These are phyloP conservation scores for Exophiala phaeomuriformis DNA, from an alignment of 2,329 filamentous ascomycete genomes.

Conservation along the genomic window DNA sequence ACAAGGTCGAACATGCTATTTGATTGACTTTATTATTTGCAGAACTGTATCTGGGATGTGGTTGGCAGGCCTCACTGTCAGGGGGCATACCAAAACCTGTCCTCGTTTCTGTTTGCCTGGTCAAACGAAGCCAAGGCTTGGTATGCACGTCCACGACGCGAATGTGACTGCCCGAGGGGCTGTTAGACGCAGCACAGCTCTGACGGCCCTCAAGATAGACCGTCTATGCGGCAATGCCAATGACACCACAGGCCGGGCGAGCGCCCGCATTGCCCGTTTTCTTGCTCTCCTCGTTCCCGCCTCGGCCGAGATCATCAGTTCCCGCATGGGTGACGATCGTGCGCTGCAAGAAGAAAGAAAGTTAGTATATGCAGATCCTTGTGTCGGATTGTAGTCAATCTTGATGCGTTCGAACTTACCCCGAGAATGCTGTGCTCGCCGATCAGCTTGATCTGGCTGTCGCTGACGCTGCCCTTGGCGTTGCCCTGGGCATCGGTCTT, in stretches of 20 bases:
- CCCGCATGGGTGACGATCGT: conserved; percentile 91
- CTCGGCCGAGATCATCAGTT: conserved; percentile 94
- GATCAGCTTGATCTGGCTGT: conserved; percentile 89
- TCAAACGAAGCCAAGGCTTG: too few relatives aligned
- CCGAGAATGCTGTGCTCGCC: conserved; percentile 91
- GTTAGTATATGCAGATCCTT: background rate
- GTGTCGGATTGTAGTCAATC: background rate
- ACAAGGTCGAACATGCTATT: too few relatives aligned
- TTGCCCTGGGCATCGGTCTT: conserved; percentile 91
- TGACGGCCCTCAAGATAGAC: too few relatives aligned
- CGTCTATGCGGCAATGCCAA: conserved; percentile 60
- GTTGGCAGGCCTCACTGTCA: too few relatives aligned
- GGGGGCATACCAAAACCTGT: too few relatives aligned
- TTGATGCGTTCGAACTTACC: conserved; percentile 46
- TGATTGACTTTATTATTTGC: too few relatives aligned
- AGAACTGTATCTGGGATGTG: too few relatives aligned
- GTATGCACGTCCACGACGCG: too few relatives aligned
- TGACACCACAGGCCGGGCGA: conserved; percentile 94
- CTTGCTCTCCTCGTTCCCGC: conserved; percentile 86
- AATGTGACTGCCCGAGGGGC: too few relatives aligned
- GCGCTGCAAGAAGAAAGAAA: conserved; percentile 50
- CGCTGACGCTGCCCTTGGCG: conserved; percentile 68
- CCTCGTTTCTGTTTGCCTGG: too few relatives aligned
- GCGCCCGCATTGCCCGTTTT: conserved; percentile 95
- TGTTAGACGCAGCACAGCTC: too few relatives aligned